phyloP scores from a whole-genome alignment of 2,329 filamentous ascomycete species.

The Stachybotrys echinatus region DNA sequence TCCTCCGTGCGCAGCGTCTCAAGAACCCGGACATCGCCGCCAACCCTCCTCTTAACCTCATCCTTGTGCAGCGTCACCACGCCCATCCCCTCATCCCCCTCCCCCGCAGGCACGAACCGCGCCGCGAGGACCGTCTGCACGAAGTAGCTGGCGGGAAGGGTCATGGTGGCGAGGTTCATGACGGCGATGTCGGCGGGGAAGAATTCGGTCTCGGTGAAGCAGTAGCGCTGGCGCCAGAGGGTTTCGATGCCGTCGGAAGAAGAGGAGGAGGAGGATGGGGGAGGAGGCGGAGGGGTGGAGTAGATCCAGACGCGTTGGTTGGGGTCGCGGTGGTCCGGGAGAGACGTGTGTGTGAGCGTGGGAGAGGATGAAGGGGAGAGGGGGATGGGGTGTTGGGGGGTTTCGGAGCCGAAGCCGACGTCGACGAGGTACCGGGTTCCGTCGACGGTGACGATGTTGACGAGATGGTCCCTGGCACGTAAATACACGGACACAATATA shows the following conservation, averaged over 20 bases:
- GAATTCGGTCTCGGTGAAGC: conserved; percentile 44
- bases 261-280: not conserved
- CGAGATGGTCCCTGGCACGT: too few species aligned
- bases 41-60: conserved; percentile 36
- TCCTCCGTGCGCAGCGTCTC: conserved; percentile 40
- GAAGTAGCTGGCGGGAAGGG: conserved; percentile 32
- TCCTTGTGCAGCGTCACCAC: conserved; percentile 36
- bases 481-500: too few species aligned
- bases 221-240: too few species aligned
- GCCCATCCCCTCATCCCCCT: too few species aligned
- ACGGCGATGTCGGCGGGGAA: conserved; percentile 39
- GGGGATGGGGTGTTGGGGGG: too few species aligned
- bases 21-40: conserved; percentile 33
- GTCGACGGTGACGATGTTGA: conserved; percentile 52
- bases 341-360: too few species aligned
- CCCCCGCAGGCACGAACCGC: too few species aligned
- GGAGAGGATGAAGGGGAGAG: too few species aligned
- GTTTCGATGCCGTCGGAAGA: conserved; percentile 5
- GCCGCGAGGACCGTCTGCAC: conserved; percentile 29
- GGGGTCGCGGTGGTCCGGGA: conserved; percentile 25
- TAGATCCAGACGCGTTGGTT: conserved; percentile 34
- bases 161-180: conserved; percentile 36
- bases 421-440: too few species aligned
- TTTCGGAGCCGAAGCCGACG: conserved; percentile 54
- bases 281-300: conserved; percentile 14